These are phyloP conservation scores for Colletotrichum nymphaeae DNA, from an alignment of 2,329 filamentous ascomycete genomes.

Conservation along the genomic window DNA sequence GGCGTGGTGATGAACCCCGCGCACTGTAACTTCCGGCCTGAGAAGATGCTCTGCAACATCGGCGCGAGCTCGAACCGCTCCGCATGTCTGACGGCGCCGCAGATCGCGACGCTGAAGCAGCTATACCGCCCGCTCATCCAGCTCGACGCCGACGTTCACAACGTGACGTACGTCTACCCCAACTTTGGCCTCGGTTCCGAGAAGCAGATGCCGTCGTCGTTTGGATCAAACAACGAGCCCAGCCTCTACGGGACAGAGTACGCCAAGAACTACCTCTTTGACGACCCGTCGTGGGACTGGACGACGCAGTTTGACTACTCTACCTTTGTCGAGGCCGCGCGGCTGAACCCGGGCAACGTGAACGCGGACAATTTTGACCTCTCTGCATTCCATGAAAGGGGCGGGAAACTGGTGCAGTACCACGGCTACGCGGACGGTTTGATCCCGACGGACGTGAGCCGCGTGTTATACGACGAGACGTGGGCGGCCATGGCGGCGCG, in stretches of 20 bases:
- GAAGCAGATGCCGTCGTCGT: conserved; percentile 41
- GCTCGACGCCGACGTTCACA: conserved; percentile 37
- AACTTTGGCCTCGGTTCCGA: conserved; percentile 61
- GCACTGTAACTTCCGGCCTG: conserved; percentile 52
- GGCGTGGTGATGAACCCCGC: conserved; percentile 57
- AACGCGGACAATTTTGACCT: conserved; percentile 54
- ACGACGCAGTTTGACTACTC: conserved; percentile 48
- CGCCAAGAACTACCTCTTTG: conserved; percentile 53
- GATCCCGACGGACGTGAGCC: conserved; percentile 56
- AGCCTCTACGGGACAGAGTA: conserved; percentile 42
- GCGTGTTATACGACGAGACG: conserved; percentile 61
- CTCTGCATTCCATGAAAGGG: conserved; percentile 49
- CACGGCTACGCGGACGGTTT: conserved; percentile 56
- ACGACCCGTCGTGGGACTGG: conserved; percentile 51
- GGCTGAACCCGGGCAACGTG: conserved; percentile 49
- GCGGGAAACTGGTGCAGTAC: conserved; percentile 58
- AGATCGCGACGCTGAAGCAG: conserved; percentile 49
- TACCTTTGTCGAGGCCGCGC: conserved; percentile 38
- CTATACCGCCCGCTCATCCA: conserved; percentile 44
- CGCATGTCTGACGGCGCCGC: conserved; percentile 52
- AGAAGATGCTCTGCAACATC: conserved; percentile 49
- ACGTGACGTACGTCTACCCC: conserved; percentile 48
- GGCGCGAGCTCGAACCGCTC: conserved; percentile 41
- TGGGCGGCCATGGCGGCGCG: conserved; percentile 51
- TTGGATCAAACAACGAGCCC: conserved; percentile 36